Base-by-base conservation (phyloP, 2,329 filamentous ascomycete genomes). In the Diplodia sapinea region DNA sequence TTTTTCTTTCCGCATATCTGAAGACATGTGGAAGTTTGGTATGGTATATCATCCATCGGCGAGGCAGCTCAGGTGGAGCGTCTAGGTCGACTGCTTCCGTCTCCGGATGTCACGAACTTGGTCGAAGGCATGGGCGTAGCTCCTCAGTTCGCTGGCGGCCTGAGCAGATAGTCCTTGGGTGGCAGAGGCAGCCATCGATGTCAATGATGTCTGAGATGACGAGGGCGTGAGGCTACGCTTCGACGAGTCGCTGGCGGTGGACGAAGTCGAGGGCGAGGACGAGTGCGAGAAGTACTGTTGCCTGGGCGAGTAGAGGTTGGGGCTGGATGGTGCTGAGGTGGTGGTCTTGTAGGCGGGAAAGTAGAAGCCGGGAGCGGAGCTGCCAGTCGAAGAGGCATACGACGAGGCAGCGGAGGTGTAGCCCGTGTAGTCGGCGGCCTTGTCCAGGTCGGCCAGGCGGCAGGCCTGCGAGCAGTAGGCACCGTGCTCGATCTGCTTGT, bases 381-480 rank as follows among this genome's bases (percentile, higher is more conserved):
- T 79, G 80, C 84, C 85, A 64, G 84, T 80, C 77, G 83, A 87
- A 56, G 83, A 82, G 20, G 84, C 77, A 31, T 67, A 67, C 9
- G 66, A 67, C 51, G 83, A 81, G 66, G 81, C 78, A 66, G 86
- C 82, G 68, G 81, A 78, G 80, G 84, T 85, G 77, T 83, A 87
- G 61, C 83, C 82, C 64, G 86, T 83, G 68, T 83, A 87, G 61
- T 83, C 82, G 65, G 86, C 83, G 68, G 87, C 88, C 80, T 88
- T 89, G 80, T 97, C 93, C 74, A 94, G 89, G 81, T 97, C 94
- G 72, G 92, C 91, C 54, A 97, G 85, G 71, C 93, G 88, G 86
- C 94, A 97, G 36, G 91, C 88, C 82, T 97, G 93, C 56, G 93
- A 96, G 86, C 94, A 97, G 85, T 96, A 97, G 72, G 91, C 88